phyloP scores from a whole-genome alignment of 305 asterid genomes.

The Fraxinus floribunda region DNA sequence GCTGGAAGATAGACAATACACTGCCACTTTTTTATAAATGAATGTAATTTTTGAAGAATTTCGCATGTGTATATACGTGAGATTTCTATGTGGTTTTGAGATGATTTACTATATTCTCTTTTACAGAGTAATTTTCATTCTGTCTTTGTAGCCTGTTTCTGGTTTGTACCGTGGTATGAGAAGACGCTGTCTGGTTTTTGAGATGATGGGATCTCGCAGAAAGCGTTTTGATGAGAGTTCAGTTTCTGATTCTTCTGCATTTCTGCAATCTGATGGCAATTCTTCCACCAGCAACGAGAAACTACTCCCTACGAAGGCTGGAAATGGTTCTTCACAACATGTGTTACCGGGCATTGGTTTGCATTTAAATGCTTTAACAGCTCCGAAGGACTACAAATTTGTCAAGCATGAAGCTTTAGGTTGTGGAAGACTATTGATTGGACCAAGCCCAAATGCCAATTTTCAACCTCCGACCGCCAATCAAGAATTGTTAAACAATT shows the following conservation, averaged over 20 bases:
- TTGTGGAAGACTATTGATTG: constrained; percentile 56
- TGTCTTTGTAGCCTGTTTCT: constrained; percentile 49
- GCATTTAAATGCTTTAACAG: constrained; percentile 87
- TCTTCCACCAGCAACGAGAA: constrained; percentile 41
- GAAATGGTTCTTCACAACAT: constrained; percentile 52
- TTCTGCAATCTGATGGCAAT: constrained; percentile 40
- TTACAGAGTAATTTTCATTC: background rate
- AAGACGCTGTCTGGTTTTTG: constrained; percentile 84
- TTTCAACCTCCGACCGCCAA: constrained; percentile 35
- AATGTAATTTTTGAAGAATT: background rate
- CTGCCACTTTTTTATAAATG: background rate
- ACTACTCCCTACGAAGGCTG: constrained; percentile 29
- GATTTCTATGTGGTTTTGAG: background rate
- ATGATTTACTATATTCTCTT: background rate
- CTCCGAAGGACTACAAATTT: constrained; percentile 53
- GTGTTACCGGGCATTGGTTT: constrained; percentile 83
- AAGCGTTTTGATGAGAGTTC: constrained; percentile 53
- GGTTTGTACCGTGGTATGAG: constrained; percentile 85
- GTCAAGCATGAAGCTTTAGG: constrained; percentile 49
- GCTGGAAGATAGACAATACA: background rate
- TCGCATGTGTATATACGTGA: background rate
- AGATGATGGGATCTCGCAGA: constrained; percentile 63
- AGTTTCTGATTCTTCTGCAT: constrained; percentile 41
- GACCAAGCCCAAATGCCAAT: constrained; percentile 55
- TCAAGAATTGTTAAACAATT: constrained; percentile 41